Evolutionary conservation across 106 monocot genomes (phyloP).

Genomic region (Hemerocallis citrina): DNA sequence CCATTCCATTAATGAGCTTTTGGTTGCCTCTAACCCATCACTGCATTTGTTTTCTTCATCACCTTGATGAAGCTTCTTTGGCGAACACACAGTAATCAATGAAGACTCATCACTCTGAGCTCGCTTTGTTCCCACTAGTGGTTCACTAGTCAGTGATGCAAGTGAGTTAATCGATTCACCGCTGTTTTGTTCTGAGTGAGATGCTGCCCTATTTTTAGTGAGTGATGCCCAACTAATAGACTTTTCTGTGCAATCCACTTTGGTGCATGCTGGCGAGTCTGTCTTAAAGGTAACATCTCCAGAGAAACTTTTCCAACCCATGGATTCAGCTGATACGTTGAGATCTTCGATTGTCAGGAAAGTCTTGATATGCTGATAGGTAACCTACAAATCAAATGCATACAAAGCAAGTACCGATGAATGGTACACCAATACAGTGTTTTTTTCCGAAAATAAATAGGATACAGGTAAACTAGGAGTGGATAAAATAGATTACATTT

Average conservation of each 20-base stretch:
- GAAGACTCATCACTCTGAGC: conserved; percentile 6
- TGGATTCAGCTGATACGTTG: conserved; percentile 29
- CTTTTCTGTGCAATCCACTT: neutral
- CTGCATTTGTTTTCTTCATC: conserved; percentile 6
- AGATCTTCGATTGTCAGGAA: conserved; percentile 55
- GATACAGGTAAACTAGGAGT: no score
- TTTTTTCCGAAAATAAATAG: no score
- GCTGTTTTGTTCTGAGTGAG: neutral
- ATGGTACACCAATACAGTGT: no score
- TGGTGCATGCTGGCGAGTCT: conserved; percentile 7
- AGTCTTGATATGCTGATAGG: conserved; percentile 62
- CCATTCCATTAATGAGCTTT: conserved; percentile 39
- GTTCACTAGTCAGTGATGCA: neutral
- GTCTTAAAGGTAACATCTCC: neutral
- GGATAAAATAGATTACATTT: no score
- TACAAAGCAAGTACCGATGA: no score
- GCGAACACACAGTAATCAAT: conserved; percentile 9
- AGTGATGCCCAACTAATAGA: neutral
- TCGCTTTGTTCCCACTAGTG: conserved; percentile 13
- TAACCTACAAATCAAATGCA: conserved; percentile 37
- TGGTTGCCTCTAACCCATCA: conserved; percentile 28
- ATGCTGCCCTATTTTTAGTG: conserved; percentile 6
- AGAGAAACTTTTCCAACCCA: conserved; percentile 6
- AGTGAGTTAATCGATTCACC: neutral
- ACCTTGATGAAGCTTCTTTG: conserved; percentile 29